Evolutionary conservation across 2,329 filamentous ascomycete species (phyloP).

Genomic region (Ilyonectria robusta): DNA sequence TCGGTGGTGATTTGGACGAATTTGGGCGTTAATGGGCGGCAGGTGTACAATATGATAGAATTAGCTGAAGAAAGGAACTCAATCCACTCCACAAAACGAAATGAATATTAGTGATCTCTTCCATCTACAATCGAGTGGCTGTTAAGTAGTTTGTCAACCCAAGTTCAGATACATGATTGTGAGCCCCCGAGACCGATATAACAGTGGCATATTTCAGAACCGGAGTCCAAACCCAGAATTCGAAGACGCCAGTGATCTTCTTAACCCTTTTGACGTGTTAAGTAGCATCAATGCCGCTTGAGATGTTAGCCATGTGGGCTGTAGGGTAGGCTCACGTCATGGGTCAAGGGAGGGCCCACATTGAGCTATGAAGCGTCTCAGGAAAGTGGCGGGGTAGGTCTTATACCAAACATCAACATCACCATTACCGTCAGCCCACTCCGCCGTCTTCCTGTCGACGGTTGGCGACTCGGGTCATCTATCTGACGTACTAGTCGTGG

Average conservation of each 20-base stretch:
- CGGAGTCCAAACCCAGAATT: background rate
- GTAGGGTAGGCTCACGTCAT: slow-evolving; percentile 41
- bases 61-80: background rate
- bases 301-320: background rate
- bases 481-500: background rate
- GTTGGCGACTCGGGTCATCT: slow-evolving; percentile 2
- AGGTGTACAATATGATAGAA: background rate
- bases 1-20: slow-evolving; percentile 29
- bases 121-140: too few relatives aligned
- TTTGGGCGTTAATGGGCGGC: slow-evolving; percentile 24
- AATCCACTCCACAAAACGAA: background rate
- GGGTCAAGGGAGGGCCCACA: slow-evolving; percentile 35
- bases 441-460: slow-evolving; percentile 8
- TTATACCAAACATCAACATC: slow-evolving; percentile 38
- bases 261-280: background rate
- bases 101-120: too few relatives aligned
- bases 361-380: slow-evolving; percentile 37
- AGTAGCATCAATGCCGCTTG: too few relatives aligned
- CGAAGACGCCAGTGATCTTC: background rate
- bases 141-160: too few relatives aligned
- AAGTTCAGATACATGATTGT: too few relatives aligned
- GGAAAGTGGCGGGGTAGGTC: slow-evolving; percentile 46
- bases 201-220: background rate
- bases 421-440: slow-evolving; percentile 31
- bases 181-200: background rate